These are phyloP conservation scores for Euryodendron excelsum DNA, from an alignment of 148 eudicot genomes.

Conservation along the genomic window DNA sequence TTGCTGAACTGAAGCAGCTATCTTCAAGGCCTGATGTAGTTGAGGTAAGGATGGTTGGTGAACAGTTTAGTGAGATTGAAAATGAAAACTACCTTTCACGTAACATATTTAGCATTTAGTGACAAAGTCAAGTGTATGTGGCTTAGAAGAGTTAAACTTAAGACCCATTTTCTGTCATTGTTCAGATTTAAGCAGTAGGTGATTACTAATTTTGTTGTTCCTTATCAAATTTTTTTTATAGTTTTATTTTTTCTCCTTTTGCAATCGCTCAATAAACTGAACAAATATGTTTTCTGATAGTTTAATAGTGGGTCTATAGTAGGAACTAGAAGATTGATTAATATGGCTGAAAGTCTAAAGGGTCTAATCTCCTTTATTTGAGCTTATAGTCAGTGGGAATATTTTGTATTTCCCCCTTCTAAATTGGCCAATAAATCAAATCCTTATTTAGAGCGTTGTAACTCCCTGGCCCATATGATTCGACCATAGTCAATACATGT, in stretches of 20 bases:
- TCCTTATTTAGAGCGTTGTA: not conserved
- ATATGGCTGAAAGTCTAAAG: not conserved
- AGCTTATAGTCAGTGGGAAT: not conserved
- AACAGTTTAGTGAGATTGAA: not conserved
- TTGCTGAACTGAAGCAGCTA: conserved; percentile 89
- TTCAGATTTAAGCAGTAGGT: no score
- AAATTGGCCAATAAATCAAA: not conserved
- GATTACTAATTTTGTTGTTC: no score
- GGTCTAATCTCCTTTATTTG: not conserved
- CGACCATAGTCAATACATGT: not conserved
- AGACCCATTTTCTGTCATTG: no score
- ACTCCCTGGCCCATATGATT: not conserved
- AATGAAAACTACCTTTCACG: no score
- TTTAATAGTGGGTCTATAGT: not conserved
- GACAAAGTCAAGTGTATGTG: no score
- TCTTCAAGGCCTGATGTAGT: conserved; percentile 91
- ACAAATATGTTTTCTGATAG: not conserved
- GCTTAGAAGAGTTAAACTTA: no score
- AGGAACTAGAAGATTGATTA: not conserved
- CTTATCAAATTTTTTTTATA: no score
- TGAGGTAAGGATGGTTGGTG: conserved; percentile 51
- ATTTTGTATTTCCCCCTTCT: no score
- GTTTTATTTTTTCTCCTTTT: not conserved
- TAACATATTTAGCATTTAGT: no score
- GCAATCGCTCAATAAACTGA: not conserved